Percentiles rank a stretch among this genome's conserved stretches.
These are phyloP conservation scores for Capronia americana DNA, from an alignment of 2,329 filamentous ascomycete species.

Conservation along the genomic window DNA sequence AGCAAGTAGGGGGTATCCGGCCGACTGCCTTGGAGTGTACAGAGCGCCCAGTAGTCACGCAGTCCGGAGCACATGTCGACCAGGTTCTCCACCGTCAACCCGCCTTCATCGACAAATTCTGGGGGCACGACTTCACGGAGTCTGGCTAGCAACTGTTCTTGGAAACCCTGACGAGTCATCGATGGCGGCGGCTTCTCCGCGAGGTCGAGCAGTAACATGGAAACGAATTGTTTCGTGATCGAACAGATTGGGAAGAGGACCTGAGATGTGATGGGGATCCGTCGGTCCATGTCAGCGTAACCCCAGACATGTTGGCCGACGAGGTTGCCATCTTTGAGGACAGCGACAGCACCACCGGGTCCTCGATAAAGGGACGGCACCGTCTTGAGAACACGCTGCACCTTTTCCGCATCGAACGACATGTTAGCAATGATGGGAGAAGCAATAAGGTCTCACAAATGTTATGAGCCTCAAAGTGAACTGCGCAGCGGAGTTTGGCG, in stretches of 20 bases:
- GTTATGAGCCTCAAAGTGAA: too few relatives aligned
- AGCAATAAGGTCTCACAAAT: constrained; percentile 5
- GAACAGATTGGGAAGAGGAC: constrained; percentile 61
- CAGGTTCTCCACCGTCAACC: constrained; percentile 48
- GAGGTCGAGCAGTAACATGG: constrained; percentile 45
- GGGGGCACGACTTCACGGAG: constrained; percentile 41
- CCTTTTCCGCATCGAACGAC: constrained; percentile 14
- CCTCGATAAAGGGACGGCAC: constrained; percentile 44
- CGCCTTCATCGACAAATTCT: constrained; percentile 40
- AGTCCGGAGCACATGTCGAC: constrained; percentile 53
- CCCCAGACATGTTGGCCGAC: constrained; percentile 52
- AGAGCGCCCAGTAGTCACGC: constrained; percentile 56
- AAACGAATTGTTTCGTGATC: constrained; percentile 53
- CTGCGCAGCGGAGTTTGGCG: too few relatives aligned
- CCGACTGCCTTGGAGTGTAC: constrained; percentile 51
- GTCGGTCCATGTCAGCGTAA: constrained; percentile 51
- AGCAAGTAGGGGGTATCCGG: constrained; percentile 52
- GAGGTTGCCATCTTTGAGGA: constrained; percentile 53
- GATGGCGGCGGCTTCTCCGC: constrained; percentile 43
- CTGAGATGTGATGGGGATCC: constrained; percentile 46
- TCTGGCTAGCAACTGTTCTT: constrained; percentile 44
- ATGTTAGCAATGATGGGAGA: constrained; percentile 14
- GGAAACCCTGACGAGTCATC: constrained; percentile 41
- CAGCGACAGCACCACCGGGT: constrained; percentile 52
- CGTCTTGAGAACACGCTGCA: constrained; percentile 24